These are phyloP conservation scores for Cephalotrichum gorgonifer DNA, from an alignment of 2,329 filamentous ascomycete genomes.

Conservation along the genomic window DNA sequence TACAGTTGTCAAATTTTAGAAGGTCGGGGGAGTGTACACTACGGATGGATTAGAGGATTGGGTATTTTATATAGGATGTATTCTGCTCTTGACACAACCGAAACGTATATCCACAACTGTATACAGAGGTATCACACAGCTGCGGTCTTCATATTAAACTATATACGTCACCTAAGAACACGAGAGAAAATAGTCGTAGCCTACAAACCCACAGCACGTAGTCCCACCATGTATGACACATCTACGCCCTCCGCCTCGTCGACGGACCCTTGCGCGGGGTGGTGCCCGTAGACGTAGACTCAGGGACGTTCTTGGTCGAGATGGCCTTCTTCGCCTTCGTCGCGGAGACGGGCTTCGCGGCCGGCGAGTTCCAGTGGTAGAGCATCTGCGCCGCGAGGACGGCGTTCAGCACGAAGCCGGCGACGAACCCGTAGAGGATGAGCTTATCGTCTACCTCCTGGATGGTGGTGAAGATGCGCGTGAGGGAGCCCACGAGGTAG, in stretches of 20 bases:
- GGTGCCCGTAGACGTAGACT: slow-evolving; percentile 15
- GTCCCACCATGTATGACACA: not conserved
- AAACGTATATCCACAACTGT: no score
- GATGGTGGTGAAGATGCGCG: slow-evolving; percentile 93
- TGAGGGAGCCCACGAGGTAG: slow-evolving; percentile 85
- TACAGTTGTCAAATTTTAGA: no score
- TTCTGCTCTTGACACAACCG: not conserved
- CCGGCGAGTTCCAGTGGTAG: slow-evolving; percentile 81
- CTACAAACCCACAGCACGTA: not conserved
- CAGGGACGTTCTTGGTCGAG: slow-evolving; percentile 11
- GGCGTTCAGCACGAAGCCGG: slow-evolving; percentile 81
- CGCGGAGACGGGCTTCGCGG: slow-evolving; percentile 21
- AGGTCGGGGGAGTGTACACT: no score
- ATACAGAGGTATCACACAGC: no score
- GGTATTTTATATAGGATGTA: not conserved
- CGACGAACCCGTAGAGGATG: slow-evolving; percentile 89
- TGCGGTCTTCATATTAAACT: not conserved
- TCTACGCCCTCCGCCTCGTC: slow-evolving; percentile 31
- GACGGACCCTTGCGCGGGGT: slow-evolving; percentile 31
- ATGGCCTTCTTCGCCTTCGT: slow-evolving; percentile 29
- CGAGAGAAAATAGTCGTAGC: not conserved
- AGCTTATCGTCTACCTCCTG: slow-evolving; percentile 96
- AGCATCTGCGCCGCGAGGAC: slow-evolving; percentile 84
- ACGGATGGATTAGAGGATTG: not conserved
- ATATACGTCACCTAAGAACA: not conserved